phyloP scores from a whole-genome alignment of 441 rosid species.

The Aquilaria agallochum region DNA sequence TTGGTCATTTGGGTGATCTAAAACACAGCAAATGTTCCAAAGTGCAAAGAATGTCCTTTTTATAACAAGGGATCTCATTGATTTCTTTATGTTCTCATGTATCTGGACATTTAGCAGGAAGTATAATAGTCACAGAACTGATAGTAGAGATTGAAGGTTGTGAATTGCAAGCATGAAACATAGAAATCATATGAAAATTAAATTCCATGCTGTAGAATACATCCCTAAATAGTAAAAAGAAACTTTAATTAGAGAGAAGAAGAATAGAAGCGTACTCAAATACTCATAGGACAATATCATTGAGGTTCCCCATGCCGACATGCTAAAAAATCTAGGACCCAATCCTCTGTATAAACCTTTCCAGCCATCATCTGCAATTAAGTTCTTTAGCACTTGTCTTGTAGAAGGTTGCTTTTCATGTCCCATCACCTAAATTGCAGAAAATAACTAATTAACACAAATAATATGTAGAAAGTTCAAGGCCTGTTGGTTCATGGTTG shows the following conservation, averaged over 20 bases:
- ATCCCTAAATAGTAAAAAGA: not conserved
- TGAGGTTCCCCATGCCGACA: constrained; percentile 98
- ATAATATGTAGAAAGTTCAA: not conserved
- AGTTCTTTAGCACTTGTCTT: constrained; percentile 57
- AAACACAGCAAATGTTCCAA: not conserved
- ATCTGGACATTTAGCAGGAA: too few species aligned
- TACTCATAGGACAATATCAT: constrained; percentile 95
- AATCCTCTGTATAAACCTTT: constrained; percentile 83
- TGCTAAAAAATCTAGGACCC: constrained; percentile 93
- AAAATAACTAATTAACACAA: constrained; percentile 14
- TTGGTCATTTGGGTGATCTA: too few species aligned
- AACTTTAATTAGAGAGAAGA: constrained; percentile 1
- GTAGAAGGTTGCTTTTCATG: constrained; percentile 74
- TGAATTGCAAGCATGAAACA: not conserved
- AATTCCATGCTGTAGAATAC: not conserved
- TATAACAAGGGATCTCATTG: not conserved
- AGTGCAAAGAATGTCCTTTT: not conserved
- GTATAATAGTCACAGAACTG: too few species aligned
- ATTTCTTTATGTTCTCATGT: not conserved
- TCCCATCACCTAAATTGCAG: constrained; percentile 64
- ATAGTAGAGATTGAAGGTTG: not conserved
- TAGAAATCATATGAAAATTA: not conserved
- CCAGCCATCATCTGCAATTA: constrained; percentile 92
- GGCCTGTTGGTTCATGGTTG: too few species aligned
- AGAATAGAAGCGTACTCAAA: constrained; percentile 57